Conservation (phyloP, 2,329 filamentous ascomycete genomes). For the Penicillium brasilianum region DNA sequence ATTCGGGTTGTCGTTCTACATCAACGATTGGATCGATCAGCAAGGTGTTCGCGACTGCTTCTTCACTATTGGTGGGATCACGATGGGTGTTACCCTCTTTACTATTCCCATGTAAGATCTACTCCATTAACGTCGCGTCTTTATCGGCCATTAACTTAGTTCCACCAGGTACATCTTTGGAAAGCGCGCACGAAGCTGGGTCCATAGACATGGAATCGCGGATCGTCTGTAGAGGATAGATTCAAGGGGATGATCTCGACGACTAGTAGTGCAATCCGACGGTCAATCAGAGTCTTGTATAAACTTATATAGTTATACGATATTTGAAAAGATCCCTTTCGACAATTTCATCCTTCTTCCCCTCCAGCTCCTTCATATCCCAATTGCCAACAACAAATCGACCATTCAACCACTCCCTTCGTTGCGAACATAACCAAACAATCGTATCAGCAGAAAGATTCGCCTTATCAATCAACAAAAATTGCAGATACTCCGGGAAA, state of each 20-base stretch:
- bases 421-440: conserved; percentile 49
- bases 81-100: conserved; percentile 36
- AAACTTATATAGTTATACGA: conserved; percentile 8
- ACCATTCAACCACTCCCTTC: conserved; percentile 53
- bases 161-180: conserved; percentile 30
- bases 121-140: background rate
- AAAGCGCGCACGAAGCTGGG: conserved; percentile 31
- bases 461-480: conserved; percentile 21
- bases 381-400: conserved; percentile 53
- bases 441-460: conserved; percentile 52
- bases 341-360: conserved; percentile 51
- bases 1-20: conserved; percentile 48
- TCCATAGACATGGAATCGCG: conserved; percentile 26
- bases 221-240: conserved; percentile 19
- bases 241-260: background rate
- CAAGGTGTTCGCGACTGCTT: conserved; percentile 47
- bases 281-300: background rate
- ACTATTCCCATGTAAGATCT: conserved; percentile 41
- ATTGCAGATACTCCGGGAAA: conserved; percentile 6
- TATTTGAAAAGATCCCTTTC: conserved; percentile 23
- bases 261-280: background rate
- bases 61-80: conserved; percentile 47
- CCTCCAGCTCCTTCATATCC: conserved; percentile 55
- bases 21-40: conserved; percentile 47
- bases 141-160: background rate